A percentile compares a stretch with the other conserved stretches of the same genome.
phyloP scores from a whole-genome alignment of 352 stramenopile species.

The Globisporangium okanoganense region DNA sequence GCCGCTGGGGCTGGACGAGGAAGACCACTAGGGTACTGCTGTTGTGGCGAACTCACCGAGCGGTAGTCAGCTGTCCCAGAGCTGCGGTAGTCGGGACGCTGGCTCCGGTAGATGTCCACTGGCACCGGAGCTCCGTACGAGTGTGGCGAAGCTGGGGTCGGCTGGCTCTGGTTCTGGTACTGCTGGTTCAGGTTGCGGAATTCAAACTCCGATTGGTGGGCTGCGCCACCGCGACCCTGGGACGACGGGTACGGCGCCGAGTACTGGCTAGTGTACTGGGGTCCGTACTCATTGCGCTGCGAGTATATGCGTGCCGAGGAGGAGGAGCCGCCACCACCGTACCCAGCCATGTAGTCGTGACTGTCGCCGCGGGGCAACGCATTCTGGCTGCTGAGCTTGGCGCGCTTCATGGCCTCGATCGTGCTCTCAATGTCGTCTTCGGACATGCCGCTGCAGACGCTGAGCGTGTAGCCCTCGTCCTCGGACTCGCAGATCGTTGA shows the following conservation, averaged over 20 bases:
- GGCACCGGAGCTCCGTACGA: not conserved
- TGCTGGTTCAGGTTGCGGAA: conserved; percentile 14
- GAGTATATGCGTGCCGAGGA: not conserved
- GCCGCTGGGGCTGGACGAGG: not conserved
- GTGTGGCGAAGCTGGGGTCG: not conserved
- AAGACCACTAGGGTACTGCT: not conserved
- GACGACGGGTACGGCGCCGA: not conserved
- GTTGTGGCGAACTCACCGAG: not conserved
- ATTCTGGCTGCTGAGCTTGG: conserved; percentile 7
- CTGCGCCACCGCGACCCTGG: not conserved
- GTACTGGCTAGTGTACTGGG: not conserved
- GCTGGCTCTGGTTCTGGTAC: not conserved
- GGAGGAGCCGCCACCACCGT: not conserved
- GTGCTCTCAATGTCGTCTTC: conserved; percentile 16
- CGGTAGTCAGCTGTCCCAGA: not conserved
- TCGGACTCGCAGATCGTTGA: conserved; percentile 13
- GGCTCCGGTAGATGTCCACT: not conserved
- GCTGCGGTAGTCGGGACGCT: not conserved
- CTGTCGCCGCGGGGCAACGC: not conserved
- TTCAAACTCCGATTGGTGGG: conserved; percentile 9
- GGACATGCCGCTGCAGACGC: conserved; percentile 16
- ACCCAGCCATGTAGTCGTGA: conserved; percentile 2
- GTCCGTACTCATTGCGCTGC: not conserved
- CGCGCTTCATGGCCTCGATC: conserved; percentile 16
- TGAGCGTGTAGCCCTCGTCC: conserved; percentile 14